Evolutionary conservation across 1,139 yeast genomes (phyloP).

Genomic region (Nakaseomyces glabratus): DNA sequence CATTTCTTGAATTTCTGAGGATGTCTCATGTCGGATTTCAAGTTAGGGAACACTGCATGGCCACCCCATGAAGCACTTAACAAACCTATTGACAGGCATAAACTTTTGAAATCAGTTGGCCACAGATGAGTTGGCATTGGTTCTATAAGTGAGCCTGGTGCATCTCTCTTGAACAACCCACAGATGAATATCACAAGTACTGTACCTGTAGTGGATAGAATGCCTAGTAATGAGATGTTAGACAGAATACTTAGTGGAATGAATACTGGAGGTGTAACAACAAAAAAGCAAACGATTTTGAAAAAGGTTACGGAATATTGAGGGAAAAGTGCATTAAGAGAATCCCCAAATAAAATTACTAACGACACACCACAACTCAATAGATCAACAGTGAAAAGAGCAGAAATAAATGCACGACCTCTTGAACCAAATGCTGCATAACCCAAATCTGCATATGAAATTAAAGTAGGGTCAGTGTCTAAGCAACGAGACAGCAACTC

Average conservation of each 20-base stretch:
- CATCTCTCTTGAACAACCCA: constrained; percentile 46
- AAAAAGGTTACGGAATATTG: constrained; percentile 38
- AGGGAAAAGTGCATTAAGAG: constrained; percentile 61
- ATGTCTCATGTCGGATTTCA: constrained; percentile 75
- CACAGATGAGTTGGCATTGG: constrained; percentile 45
- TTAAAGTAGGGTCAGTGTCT: constrained; percentile 66
- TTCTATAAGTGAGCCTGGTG: constrained; percentile 60
- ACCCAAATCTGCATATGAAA: constrained; percentile 84
- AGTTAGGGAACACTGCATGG: constrained; percentile 76
- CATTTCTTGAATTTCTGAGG: constrained; percentile 47
- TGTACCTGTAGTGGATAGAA: constrained; percentile 56
- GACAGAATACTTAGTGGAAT: constrained; percentile 69
- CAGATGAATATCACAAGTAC: constrained; percentile 49
- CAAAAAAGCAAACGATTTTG: constrained; percentile 50
- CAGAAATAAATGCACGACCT: constrained; percentile 57
- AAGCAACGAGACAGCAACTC: constrained; percentile 49
- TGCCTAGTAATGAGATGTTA: constrained; percentile 64
- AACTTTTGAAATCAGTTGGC: constrained; percentile 43
- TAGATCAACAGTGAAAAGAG: constrained; percentile 66
- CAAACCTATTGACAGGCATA: constrained; percentile 60
- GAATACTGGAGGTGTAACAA: constrained; percentile 55
- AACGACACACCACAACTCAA: constrained; percentile 72
- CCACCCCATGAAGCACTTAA: constrained; percentile 90
- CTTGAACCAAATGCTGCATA: constrained; percentile 60
- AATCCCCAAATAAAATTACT: constrained; percentile 75